A percentile compares a stretch with the other conserved stretches of the same genome.
Conservation (phyloP, 1,284 basidiomycete species). For the Ustilago esculenta region DNA sequence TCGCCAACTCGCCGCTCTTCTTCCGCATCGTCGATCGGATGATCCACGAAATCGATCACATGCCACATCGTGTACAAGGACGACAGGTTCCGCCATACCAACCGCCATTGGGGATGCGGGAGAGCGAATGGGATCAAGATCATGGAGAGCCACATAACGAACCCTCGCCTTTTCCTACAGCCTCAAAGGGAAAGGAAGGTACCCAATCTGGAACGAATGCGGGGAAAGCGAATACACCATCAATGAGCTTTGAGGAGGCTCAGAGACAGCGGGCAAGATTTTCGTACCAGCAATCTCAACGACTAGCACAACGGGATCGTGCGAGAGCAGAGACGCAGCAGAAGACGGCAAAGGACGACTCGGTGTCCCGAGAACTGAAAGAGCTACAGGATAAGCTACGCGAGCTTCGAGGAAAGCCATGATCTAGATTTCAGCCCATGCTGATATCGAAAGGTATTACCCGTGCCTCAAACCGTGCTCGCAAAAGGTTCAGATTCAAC, state of each 20-base stretch:
- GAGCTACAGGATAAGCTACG: conserved; percentile 49
- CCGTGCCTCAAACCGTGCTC: background rate
- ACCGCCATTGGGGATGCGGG: conserved; percentile 48
- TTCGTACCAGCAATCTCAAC: conserved; percentile 38
- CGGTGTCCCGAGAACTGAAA: conserved; percentile 35
- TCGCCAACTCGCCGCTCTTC: conserved; percentile 53
- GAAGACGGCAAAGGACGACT: conserved; percentile 20
- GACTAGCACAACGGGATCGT: conserved; percentile 38
- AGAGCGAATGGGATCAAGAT: conserved; percentile 47
- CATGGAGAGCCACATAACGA: conserved; percentile 56
- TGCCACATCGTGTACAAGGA: conserved; percentile 52
- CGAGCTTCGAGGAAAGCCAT: conserved; percentile 24
- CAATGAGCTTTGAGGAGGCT: conserved; percentile 35
- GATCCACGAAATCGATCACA: conserved; percentile 59
- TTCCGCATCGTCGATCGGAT: conserved; percentile 54
- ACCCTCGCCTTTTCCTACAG: conserved; percentile 41
- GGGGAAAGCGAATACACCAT: background rate
- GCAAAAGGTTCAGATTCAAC: background rate
- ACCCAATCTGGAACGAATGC: background rate
- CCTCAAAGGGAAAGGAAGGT: background rate
- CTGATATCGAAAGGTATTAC: too few relatives aligned
- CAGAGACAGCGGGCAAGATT: conserved; percentile 34
- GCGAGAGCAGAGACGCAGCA: conserved; percentile 16
- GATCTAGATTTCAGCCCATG: too few relatives aligned
- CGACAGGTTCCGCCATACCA: conserved; percentile 50